Percentiles rank a stretch among this genome's conserved stretches.
phyloP scores from a whole-genome alignment of 257 asterid genomes.

The Knoxia roxburghii region DNA sequence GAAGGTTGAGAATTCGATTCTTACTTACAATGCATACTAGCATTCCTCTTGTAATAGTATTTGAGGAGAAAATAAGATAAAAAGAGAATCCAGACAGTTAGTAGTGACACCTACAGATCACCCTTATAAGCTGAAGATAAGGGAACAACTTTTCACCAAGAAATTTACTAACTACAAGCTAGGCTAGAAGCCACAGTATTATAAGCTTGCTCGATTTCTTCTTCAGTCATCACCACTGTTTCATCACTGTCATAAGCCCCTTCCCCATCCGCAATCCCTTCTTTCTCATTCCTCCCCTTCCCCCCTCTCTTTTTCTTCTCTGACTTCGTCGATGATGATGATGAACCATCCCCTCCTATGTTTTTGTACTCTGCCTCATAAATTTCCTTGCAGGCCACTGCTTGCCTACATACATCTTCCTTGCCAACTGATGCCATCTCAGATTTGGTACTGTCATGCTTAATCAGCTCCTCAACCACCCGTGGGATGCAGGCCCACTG shows the following conservation, averaged over 20 bases:
- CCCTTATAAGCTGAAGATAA: too few relatives aligned
- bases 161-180: too few relatives aligned
- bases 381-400: conserved; percentile 54
- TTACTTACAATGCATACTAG: too few relatives aligned
- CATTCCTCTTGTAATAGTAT: too few relatives aligned
- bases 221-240: conserved; percentile 92
- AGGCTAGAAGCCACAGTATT: conserved; percentile 25
- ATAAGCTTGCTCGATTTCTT: conserved; percentile 78
- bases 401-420: conserved; percentile 61
- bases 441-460: conserved; percentile 17
- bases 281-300: background rate
- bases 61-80: too few relatives aligned
- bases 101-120: too few relatives aligned
- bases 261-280: conserved; percentile 14
- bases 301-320: background rate
- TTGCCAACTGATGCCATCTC: conserved; percentile 9
- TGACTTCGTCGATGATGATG: background rate
- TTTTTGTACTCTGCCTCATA: conserved; percentile 67
- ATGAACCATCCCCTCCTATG: conserved; percentile 11
- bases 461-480: conserved; percentile 70
- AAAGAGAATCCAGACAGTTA: too few relatives aligned
- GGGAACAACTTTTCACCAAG: too few relatives aligned
- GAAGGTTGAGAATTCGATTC: too few relatives aligned
- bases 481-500: conserved; percentile 47
- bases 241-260: conserved; percentile 62